Evolutionary conservation across 139 green algal species (phyloP), one percentile per base, ranked within the genome.

Genomic region (Volvox africanus): DNA sequence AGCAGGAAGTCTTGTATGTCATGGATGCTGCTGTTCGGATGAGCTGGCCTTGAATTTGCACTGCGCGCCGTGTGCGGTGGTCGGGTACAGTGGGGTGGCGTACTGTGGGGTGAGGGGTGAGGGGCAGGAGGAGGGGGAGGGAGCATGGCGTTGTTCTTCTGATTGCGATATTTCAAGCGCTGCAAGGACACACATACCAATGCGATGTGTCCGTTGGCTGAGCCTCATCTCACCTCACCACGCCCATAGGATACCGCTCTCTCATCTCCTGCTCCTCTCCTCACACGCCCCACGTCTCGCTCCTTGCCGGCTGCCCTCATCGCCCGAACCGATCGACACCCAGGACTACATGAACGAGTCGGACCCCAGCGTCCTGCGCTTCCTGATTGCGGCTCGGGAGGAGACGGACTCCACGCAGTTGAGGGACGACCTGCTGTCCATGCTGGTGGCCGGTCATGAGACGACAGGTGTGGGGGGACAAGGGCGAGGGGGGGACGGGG

Each of bases 381-480:
- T 99, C 94, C 94, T 99, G 2, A 98, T 99, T 65, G 97, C 97
- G 61, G 97, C 97, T 0, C 93, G 98, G 6, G 98, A 99, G 80
- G 98, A 99, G 96, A 97, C 98, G 50, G 93, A 94, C 36, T 90
- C 82, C 44, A 93, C 85, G 61, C 98, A 99, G 95, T 93, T 99
- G 92, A 93, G 98, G 1, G 98, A 99, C 93, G 98, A 99, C 93
- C 95, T 99, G 95, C 96, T 99, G 89, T 98, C 95, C 55, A 99
- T 99, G 98, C 95, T 99, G 89, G 98, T 99, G 84, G 98, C 98
- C 26, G 98, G 98, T 12, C 98, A 99, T 87, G 98, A 99, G 93
- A 99, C 98, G n/a, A 99, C 98, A 1, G 87, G 86, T 90, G 86
- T 9, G 85, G 20, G 71, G 44, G 85, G 11, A 37, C 17, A 18